Percentiles rank a stretch among this genome's conserved stretches.
These are phyloP conservation scores for Aspergillus panamensis DNA, from an alignment of 495 filamentous ascomycete species.

Conservation along the genomic window DNA sequence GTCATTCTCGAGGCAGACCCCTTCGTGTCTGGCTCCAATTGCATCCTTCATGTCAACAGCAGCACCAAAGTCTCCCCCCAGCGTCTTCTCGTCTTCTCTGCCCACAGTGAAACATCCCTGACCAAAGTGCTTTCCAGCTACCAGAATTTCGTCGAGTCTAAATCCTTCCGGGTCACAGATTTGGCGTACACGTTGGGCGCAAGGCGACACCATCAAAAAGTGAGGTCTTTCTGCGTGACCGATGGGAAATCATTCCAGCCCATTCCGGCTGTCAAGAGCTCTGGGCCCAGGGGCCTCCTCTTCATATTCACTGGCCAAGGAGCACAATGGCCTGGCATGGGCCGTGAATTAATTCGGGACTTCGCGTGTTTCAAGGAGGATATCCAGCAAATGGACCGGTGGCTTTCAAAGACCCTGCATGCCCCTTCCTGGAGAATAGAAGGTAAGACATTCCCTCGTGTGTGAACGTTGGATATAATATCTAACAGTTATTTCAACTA, in stretches of 20 bases:
- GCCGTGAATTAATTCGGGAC: background rate
- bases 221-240: background rate
- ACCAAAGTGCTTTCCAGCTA: slow-evolving; percentile 18
- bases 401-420: slow-evolving; percentile 25
- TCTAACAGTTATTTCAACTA: background rate
- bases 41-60: background rate
- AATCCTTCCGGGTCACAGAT: background rate
- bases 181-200: background rate
- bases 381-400: slow-evolving; percentile 47
- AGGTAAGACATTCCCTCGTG: slow-evolving; percentile 22
- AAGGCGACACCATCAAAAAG: background rate
- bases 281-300: background rate
- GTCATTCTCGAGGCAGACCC: background rate
- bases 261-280: background rate
- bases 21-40: background rate
- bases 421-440: slow-evolving; percentile 23
- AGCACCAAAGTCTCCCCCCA: background rate
- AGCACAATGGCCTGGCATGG: slow-evolving; percentile 55
- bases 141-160: background rate
- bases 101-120: slow-evolving; percentile 19
- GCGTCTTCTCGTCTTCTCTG: background rate
- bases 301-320: slow-evolving; percentile 60
- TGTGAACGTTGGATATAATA: slow-evolving; percentile 10
- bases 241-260: background rate
- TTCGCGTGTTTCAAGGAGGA: background rate